Evolutionary conservation across 2,329 filamentous ascomycete species (phyloP).

Genomic region (Coniochaeta sp.): DNA sequence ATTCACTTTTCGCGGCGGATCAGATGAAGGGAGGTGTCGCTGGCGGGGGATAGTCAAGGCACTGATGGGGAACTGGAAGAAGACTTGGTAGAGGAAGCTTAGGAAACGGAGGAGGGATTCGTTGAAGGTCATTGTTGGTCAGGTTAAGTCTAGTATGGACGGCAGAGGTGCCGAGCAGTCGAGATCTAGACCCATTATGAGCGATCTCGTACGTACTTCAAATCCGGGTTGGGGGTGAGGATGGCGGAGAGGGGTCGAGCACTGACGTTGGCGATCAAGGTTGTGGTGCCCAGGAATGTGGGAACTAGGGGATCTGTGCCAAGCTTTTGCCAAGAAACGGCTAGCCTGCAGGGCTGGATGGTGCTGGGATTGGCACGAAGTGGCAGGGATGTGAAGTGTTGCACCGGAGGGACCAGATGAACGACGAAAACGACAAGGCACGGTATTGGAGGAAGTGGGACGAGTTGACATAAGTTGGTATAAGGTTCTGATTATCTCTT

Average conservation of each 20-base stretch:
- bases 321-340: conserved; percentile 10
- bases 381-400: not conserved
- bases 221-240: not conserved
- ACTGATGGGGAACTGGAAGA: conserved; percentile 21
- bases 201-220: not conserved
- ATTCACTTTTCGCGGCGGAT: not conserved
- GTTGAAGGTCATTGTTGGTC: conserved; percentile 3
- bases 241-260: not conserved
- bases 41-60: conserved; percentile 19
- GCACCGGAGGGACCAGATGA: not conserved
- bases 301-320: conserved; percentile 5
- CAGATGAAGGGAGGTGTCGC: conserved; percentile 1
- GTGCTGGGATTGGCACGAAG: not conserved
- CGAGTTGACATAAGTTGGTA: not conserved
- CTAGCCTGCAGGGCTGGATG: conserved; percentile 1
- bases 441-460: not conserved
- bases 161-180: not conserved
- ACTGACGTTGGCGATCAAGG: not conserved
- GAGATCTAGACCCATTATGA: not conserved
- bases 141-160: not conserved
- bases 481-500: not conserved
- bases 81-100: conserved; percentile 17
- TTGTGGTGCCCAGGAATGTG: not conserved
- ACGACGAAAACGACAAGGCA: not conserved
- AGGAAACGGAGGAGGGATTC: conserved; percentile 4